phyloP scores from a whole-genome alignment of 169 alveolate genomes.

The Plasmodium cynomolgi region DNA sequence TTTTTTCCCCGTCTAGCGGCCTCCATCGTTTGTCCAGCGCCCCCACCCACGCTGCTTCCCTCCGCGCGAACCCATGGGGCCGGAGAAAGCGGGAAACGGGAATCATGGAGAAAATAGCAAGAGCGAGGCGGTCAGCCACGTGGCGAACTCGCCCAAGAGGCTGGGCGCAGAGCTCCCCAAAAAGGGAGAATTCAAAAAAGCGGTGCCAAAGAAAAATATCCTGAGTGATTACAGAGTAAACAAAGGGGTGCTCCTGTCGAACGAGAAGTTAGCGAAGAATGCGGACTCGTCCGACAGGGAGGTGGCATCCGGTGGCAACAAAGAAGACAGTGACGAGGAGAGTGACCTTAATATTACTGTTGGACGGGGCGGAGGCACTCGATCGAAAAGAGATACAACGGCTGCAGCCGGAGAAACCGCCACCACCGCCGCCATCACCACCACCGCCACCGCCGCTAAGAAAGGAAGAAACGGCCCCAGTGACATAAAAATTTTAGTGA shows the following conservation, averaged over 20 bases:
- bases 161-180: background rate
- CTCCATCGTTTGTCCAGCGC: background rate
- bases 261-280: background rate
- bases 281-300: background rate
- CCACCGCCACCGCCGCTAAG: too few relatives aligned
- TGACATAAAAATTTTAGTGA: conserved; percentile 41
- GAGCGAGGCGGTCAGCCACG: background rate
- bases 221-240: background rate
- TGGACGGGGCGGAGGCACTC: background rate
- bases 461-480: background rate
- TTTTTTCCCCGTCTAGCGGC: background rate
- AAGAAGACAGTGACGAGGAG: background rate
- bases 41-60: background rate
- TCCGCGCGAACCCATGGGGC: background rate
- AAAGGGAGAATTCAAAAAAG: background rate
- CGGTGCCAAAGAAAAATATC: background rate
- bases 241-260: background rate
- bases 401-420: background rate
- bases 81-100: background rate
- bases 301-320: background rate
- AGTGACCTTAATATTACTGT: background rate
- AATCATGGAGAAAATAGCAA: background rate
- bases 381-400: background rate
- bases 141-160: background rate
- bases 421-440: background rate